phyloP scores from a whole-genome alignment of 129 eudicot genomes.

The Logfia minima region DNA sequence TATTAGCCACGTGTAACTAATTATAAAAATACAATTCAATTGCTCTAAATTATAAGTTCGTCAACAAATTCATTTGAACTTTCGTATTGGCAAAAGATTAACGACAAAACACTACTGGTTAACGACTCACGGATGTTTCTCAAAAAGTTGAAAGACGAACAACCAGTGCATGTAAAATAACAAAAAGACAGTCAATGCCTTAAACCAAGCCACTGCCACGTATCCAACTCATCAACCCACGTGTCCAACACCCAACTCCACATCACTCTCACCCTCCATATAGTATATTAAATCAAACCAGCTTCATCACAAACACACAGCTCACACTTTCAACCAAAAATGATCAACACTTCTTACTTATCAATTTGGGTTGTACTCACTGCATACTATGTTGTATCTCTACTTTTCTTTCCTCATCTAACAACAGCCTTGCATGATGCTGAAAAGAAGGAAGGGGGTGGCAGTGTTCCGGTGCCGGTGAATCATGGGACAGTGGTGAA shows the following conservation, averaged over 20 bases:
- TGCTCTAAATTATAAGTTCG: no score
- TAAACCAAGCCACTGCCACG: conserved; percentile 25
- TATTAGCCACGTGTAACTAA: no score
- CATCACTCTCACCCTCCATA: conserved; percentile 6
- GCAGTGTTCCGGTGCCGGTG: conserved; percentile 18
- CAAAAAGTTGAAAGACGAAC: not conserved
- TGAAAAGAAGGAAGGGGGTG: conserved; percentile 16
- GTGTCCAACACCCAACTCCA: conserved; percentile 35
- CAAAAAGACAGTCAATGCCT: conserved; percentile 33
- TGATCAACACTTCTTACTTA: not conserved
- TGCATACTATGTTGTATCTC: conserved; percentile 12
- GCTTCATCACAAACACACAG: conserved; percentile 1
- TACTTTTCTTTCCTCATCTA: conserved; percentile 5
- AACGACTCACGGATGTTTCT: no score
- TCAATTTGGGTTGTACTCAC: not conserved
- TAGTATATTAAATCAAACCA: not conserved
- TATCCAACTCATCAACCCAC: conserved; percentile 22
- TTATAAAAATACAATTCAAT: no score
- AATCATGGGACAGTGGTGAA: conserved; percentile 42
- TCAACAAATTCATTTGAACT: no score
- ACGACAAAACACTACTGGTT: no score
- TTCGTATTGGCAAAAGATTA: no score
- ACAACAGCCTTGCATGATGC: conserved; percentile 15
- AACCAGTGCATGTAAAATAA: conserved; percentile 15
- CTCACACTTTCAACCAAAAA: not conserved